A percentile compares a stretch with the other conserved stretches of the same genome.
Evolutionary conservation across 2,329 filamentous ascomycete genomes (phyloP).

Genomic region (Fusarium mundagurra): DNA sequence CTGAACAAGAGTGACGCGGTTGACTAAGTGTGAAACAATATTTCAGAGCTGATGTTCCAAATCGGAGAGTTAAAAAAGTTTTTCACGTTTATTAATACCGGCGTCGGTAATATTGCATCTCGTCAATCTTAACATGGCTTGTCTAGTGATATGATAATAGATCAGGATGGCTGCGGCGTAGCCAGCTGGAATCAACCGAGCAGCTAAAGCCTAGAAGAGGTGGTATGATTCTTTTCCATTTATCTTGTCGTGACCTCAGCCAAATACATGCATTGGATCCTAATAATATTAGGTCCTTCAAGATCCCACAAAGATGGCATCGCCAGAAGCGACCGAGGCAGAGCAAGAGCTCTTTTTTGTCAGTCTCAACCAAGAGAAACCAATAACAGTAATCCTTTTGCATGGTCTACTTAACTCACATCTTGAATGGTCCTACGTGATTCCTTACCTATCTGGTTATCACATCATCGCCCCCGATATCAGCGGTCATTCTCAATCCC

Average conservation of each 20-base stretch:
- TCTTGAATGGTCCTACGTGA: constrained; percentile 49
- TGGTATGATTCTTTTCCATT: not conserved
- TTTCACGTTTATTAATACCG: not conserved
- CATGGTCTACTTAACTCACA: constrained; percentile 48
- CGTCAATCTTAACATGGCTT: not conserved
- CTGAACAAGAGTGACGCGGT: not conserved
- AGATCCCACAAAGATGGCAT: constrained; percentile 2
- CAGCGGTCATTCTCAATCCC: constrained; percentile 51
- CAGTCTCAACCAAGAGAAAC: constrained; percentile 44
- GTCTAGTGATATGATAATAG: constrained; percentile 1
- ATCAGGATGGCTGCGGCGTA: not conserved
- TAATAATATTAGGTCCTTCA: not conserved
- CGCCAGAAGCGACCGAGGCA: not conserved
- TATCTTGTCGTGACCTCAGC: not conserved
- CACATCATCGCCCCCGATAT: constrained; percentile 54
- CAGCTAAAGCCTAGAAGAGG: not conserved
- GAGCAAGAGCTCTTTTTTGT: constrained; percentile 41
- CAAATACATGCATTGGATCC: not conserved
- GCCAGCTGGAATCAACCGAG: not conserved
- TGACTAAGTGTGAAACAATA: not conserved
- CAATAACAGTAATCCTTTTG: constrained; percentile 46
- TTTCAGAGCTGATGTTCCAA: not conserved
- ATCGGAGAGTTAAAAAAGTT: not conserved
- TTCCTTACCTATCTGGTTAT: constrained; percentile 48
- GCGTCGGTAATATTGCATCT: not conserved